Conservation (phyloP, 768 basidiomycete species). For the Cubamyces sp. region DNA sequence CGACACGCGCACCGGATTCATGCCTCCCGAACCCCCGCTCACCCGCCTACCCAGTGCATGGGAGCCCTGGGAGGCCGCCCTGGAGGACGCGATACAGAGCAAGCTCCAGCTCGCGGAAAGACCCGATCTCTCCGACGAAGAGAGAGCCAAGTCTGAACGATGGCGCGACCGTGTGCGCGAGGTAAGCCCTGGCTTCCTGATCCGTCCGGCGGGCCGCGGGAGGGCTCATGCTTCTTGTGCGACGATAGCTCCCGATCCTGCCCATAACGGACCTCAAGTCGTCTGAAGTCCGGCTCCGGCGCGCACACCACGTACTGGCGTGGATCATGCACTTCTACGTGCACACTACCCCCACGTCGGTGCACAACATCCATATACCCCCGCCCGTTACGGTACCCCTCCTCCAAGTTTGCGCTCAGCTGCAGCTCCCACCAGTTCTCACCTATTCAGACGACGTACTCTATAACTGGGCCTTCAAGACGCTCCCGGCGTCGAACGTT, state of each 20-base stretch:
- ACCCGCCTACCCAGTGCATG: slow-evolving; percentile 62
- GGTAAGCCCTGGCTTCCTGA: slow-evolving; percentile 34
- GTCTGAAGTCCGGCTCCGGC: slow-evolving; percentile 52
- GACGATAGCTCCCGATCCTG: slow-evolving; percentile 45
- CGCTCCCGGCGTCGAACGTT: slow-evolving; percentile 17
- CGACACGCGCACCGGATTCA: slow-evolving; percentile 88
- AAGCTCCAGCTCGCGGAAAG: slow-evolving; percentile 59
- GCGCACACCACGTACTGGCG: slow-evolving; percentile 58
- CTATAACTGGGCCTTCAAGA: slow-evolving; percentile 70
- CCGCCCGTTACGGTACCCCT: slow-evolving; percentile 73
- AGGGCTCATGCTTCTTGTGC: background rate
- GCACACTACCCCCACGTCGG: slow-evolving; percentile 41
- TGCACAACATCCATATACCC: slow-evolving; percentile 61
- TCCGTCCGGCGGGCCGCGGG: background rate
- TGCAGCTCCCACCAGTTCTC: slow-evolving; percentile 84
- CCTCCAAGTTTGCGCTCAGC: slow-evolving; percentile 64
- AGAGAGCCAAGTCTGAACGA: slow-evolving; percentile 39
- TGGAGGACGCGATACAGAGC: slow-evolving; percentile 51
- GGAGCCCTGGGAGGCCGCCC: slow-evolving; percentile 72
- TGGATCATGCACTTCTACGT: slow-evolving; percentile 63
- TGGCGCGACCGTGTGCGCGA: slow-evolving; percentile 49
- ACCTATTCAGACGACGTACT: slow-evolving; percentile 93
- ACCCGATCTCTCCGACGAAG: slow-evolving; percentile 32
- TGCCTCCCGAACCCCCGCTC: slow-evolving; percentile 79
- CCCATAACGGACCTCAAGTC: slow-evolving; percentile 38